Evolutionary conservation across 78 protist genomes (phyloP), one percentile per base, ranked within the genome.

Genomic region (slime mould (Dictyostelium discoideum)): DNA sequence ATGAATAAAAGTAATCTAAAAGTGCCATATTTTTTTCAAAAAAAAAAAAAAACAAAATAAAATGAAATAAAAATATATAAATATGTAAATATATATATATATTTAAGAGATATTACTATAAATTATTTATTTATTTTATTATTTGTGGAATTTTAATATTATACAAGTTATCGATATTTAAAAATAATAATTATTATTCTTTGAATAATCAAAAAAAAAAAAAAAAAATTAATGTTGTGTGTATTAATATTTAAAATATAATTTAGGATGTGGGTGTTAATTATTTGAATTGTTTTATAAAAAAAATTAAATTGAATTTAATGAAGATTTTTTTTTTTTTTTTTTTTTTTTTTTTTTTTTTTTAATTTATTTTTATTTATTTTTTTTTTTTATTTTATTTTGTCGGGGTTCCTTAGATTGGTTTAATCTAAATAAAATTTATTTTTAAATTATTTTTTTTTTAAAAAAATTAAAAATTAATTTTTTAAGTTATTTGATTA

Each of bases 1-100:
- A 84, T 84, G 87, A 84, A 37, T 22, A 26, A 32, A 84, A 60
- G 69, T 54, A 84, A 63, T 84, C 67, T 5, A 60, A 60, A 5
- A 84, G 37, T 13, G 85, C 69, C 69, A 60, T 50, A 11, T 54
- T 54, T 60, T 72, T 72, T 26, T 29, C 10, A 29, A 32, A 73
- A 73, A 14, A 5, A 18, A 26, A 29, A 32, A 73, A 73, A 14
- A 5, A 18, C 5, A 24, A 26, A 69, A 22, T 69, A 69, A 69
- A 69, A 16, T 24, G 79, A 32, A 60, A 60, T 5, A 60, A 16
- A 50, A 8, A 0, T 44, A 44, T 44, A 44, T 44, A 9, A 44
- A 32, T 32, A 32, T 32, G 37, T 32, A n/a, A n/a, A n/a, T n/a
- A 32, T 32, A 32, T 32, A 32, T 32, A 46, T 46, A 46, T 46